Conservation (phyloP, 495 filamentous ascomycete genomes). For the Cladorrhinum samala region DNA sequence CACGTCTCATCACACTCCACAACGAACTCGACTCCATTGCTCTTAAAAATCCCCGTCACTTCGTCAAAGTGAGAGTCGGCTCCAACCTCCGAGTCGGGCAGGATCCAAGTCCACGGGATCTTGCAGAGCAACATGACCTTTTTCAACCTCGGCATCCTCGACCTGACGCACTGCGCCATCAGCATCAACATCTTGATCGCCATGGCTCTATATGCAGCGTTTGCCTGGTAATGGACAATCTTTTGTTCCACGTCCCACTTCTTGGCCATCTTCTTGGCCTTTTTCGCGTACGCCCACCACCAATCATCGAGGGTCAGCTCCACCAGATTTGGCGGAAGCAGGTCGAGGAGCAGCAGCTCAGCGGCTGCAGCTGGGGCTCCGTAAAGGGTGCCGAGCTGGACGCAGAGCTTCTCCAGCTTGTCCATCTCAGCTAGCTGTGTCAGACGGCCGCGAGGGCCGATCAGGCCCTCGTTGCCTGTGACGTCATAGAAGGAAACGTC, state of each 20-base stretch:
- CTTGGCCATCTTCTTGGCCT: conserved; percentile 10
- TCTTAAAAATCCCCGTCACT: conserved; percentile 11
- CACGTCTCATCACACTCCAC: conserved; percentile 15
- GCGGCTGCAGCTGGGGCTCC: conserved; percentile 9
- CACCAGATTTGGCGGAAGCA: conserved; percentile 28
- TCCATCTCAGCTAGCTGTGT: conserved; percentile 15
- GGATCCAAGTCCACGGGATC: conserved; percentile 27
- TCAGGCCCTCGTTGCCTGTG: conserved; percentile 10
- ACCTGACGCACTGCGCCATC: conserved; percentile 15
- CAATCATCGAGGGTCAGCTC: conserved; percentile 29
- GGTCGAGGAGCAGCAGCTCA: conserved; percentile 14
- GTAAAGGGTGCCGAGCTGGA: conserved; percentile 25
- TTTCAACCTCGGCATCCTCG: conserved; percentile 10
- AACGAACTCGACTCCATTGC: conserved; percentile 21
- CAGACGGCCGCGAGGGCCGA: conserved; percentile 26
- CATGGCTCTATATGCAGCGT: conserved; percentile 16
- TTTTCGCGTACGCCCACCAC: conserved; percentile 24
- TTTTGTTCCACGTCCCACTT: conserved; percentile 14
- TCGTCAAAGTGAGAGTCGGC: conserved; percentile 22
- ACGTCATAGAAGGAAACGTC: conserved; percentile 25
- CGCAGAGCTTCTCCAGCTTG: conserved; percentile 19
- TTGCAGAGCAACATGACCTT: conserved; percentile 20
- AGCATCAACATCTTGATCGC: conserved; percentile 18
- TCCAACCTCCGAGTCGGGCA: conserved; percentile 9
- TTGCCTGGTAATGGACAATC: conserved; percentile 16